Evolutionary conservation across 2,329 filamentous ascomycete species (phyloP), one percentile per base, ranked within the genome.

Genomic region (Neofusicoccum sp.): DNA sequence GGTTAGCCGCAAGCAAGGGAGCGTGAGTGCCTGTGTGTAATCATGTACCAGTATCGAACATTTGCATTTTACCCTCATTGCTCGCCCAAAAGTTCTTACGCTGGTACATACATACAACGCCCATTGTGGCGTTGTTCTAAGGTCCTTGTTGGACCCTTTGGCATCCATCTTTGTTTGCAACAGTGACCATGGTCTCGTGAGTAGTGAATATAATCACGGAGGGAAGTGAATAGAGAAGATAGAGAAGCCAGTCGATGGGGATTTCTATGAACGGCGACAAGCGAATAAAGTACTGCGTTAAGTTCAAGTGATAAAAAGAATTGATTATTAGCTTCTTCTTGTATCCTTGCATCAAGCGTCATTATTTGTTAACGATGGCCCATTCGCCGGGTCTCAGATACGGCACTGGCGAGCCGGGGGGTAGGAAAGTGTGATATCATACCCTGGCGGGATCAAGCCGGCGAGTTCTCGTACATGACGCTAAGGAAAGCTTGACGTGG

Each of bases 71-170:
- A 62, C 83, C 83, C 3, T 82, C 77, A 62, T 85, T 86, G 39
- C 74, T 73, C 56, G 80, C 80, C 81, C 80, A 84, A 69, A 86
- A 85, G 66, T 82, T 80, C 63, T 85, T 79, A 12, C 83, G 77
- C 67, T 86, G 84, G 67, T 85, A 85, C n/a, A n/a, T n/a, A n/a
- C n/a, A n/a, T n/a, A n/a, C 7, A 84, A 73, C 9, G 75, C 80
- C 74, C 80, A 86, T 72, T 86, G 81, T 9, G 83, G 83, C 1
- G 83, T 85, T 37, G 74, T 78, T 65, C 84, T 75, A 58, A 73
- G 71, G 49, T 81, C 70, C 60, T 82, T 81, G 66, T 85, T 84
- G 8, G 81, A 80, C 64, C 82, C 84, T 4, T 79, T 80, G 7
- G 80, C 78, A 68, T 87, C 84, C 76, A 79, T 79, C 11, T 37